These are phyloP conservation scores for Diversispora eburnea DNA, from an alignment of 192 early-diverging fungal species.

Conservation along the genomic window DNA sequence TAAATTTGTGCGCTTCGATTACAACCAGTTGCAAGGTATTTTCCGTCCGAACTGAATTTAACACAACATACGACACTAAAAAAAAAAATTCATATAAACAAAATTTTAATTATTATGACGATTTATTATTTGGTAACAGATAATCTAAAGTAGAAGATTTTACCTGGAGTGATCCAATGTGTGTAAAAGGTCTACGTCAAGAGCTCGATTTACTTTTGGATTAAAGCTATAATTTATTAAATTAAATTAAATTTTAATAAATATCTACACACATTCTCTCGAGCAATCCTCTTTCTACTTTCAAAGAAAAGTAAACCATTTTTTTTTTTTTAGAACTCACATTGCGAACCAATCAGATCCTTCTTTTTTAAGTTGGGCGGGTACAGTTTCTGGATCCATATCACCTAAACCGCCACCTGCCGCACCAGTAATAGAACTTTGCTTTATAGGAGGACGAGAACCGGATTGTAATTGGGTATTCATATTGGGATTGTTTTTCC, in stretches of 20 bases:
- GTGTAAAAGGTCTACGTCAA: conserved; percentile 64
- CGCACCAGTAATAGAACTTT: conserved; percentile 25
- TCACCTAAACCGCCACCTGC: conserved; percentile 49
- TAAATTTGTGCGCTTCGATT: conserved; percentile 87
- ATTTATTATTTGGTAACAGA: not conserved
- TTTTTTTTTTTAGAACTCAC: conserved; percentile 33
- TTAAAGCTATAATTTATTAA: conserved; percentile 49
- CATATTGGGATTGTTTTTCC: conserved; percentile 25
- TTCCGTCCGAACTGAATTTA: conserved; percentile 90
- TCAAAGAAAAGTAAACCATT: too few species aligned
- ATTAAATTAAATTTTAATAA: not conserved
- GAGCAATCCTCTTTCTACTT: too few species aligned
- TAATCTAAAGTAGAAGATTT: conserved; percentile 1
- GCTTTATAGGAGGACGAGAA: conserved; percentile 30
- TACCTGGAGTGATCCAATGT: conserved; percentile 51
- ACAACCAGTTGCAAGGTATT: conserved; percentile 89
- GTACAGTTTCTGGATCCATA: conserved; percentile 75
- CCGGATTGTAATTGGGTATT: conserved; percentile 14
- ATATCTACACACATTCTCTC: too few species aligned
- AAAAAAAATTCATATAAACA: conserved; percentile 55
- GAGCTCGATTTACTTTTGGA: conserved; percentile 56
- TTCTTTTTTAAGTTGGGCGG: conserved; percentile 70
- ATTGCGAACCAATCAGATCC: conserved; percentile 88
- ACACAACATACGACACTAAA: conserved; percentile 95
- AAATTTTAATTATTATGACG: conserved; percentile 38